Evolutionary conservation across 1,284 basidiomycete species (phyloP).

Genomic region (Boletus subluridellus): DNA sequence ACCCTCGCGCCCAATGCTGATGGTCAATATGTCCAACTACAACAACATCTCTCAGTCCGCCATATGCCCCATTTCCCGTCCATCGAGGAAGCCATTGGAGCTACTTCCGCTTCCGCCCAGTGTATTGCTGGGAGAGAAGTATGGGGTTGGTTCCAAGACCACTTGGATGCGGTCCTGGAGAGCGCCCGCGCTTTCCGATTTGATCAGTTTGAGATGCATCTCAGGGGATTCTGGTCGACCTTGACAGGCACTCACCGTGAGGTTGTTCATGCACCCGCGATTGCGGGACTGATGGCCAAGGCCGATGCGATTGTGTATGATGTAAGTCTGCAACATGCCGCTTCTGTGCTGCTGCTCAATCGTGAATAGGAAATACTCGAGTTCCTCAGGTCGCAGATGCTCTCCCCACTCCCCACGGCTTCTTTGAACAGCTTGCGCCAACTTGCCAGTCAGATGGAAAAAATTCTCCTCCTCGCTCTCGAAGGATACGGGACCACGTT

Average conservation of each 20-base stretch:
- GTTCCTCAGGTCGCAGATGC: constrained; percentile 76
- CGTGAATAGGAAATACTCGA: constrained; percentile 75
- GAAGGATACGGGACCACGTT: constrained; percentile 85
- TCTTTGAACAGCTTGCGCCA: constrained; percentile 71
- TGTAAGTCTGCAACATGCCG: constrained; percentile 44
- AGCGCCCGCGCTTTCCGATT: constrained; percentile 73
- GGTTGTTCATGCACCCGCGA: constrained; percentile 80
- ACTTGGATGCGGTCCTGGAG: constrained; percentile 74
- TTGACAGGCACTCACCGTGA: constrained; percentile 73
- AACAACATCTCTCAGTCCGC: constrained; percentile 62
- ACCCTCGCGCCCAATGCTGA: constrained; percentile 47
- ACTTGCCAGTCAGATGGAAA: constrained; percentile 88
- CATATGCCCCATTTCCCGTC: constrained; percentile 76
- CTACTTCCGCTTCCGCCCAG: constrained; percentile 67
- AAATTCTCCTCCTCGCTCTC: constrained; percentile 74
- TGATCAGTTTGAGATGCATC: constrained; percentile 82
- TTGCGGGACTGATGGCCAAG: constrained; percentile 82
- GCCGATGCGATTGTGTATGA: constrained; percentile 86
- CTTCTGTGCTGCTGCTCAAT: constrained; percentile 17
- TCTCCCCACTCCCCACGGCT: constrained; percentile 67
- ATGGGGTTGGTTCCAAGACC: constrained; percentile 84
- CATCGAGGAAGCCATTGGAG: constrained; percentile 78
- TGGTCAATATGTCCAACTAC: constrained; percentile 41
- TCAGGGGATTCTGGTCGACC: constrained; percentile 78
- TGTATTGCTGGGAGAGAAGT: constrained; percentile 75